phyloP scores from a whole-genome alignment of 2,329 filamentous ascomycete species.

The Ceratocystis papillata region DNA sequence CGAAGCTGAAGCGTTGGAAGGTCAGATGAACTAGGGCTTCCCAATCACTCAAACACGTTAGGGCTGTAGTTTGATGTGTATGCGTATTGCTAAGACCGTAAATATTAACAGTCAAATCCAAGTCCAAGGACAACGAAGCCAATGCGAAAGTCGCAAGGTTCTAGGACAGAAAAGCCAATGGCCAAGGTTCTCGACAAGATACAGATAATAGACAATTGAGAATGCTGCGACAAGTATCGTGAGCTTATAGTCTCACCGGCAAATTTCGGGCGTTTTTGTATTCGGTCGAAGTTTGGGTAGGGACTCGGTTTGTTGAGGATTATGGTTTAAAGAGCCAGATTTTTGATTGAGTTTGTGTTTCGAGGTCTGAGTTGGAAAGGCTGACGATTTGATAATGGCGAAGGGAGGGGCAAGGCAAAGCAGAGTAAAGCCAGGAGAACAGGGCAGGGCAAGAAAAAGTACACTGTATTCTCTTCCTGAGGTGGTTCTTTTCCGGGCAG shows the following conservation, averaged over 20 bases:
- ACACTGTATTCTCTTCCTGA: conserved; percentile 6
- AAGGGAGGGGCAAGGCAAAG: conserved; percentile 7
- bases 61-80: not conserved
- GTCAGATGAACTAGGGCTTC: not conserved
- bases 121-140: conserved; percentile 1
- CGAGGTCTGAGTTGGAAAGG: conserved; percentile 9
- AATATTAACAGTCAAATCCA: conserved; percentile 2
- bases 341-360: not conserved
- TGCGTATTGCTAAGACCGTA: not conserved
- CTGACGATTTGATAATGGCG: conserved; percentile 11
- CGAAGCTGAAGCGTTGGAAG: not conserved
- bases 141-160: conserved; percentile 11
- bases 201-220: conserved; percentile 3
- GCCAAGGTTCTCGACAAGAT: not conserved
- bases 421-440: not conserved
- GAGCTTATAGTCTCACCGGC: not conserved
- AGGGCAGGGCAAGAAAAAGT: conserved; percentile 3
- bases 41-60: no score
- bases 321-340: conserved; percentile 1
- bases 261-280: not conserved
- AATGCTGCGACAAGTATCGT: conserved; percentile 9
- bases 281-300: not conserved
- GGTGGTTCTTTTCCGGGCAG: not conserved
- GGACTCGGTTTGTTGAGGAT: not conserved
- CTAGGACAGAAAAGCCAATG: not conserved